Conservation (phyloP, 140 eudicot genomes). For the Cichorium intybus region DNA sequence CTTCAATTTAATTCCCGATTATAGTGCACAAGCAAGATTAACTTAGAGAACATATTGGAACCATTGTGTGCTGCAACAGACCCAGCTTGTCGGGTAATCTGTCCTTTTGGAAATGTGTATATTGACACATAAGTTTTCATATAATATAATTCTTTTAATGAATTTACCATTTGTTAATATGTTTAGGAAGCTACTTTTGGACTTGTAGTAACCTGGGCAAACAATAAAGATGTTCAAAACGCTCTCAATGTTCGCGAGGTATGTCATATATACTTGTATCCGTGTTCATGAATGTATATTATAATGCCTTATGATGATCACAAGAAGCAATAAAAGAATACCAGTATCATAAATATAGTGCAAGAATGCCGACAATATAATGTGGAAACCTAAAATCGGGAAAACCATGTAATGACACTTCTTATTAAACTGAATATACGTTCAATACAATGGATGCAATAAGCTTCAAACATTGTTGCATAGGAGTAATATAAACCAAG, state of each 20-base stretch:
- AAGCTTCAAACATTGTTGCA: too few species aligned
- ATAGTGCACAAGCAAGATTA: constrained; percentile 28
- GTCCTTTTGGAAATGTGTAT: background rate
- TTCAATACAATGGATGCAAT: too few species aligned
- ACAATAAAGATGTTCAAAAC: constrained; percentile 35
- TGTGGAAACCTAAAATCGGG: too few species aligned
- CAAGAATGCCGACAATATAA: too few species aligned
- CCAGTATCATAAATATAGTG: too few species aligned
- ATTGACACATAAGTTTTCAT: background rate
- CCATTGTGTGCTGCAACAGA: constrained; percentile 19
- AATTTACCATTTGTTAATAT: background rate
- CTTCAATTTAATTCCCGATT: background rate
- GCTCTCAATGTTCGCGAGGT: constrained; percentile 41
- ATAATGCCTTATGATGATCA: too few species aligned
- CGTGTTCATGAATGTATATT: too few species aligned
- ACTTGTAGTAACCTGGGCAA: constrained; percentile 30
- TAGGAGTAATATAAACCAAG: too few species aligned
- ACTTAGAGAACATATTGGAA: constrained; percentile 26
- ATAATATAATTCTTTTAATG: background rate
- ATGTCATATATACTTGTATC: background rate
- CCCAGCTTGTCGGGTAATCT: constrained; percentile 26
- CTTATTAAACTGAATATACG: too few species aligned
- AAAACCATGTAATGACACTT: too few species aligned
- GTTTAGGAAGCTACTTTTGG: constrained; percentile 22
- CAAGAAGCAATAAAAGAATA: too few species aligned